Evolutionary conservation across 2,329 filamentous ascomycete species (phyloP).

Genomic region (Arthrobotrys sphaeroides): DNA sequence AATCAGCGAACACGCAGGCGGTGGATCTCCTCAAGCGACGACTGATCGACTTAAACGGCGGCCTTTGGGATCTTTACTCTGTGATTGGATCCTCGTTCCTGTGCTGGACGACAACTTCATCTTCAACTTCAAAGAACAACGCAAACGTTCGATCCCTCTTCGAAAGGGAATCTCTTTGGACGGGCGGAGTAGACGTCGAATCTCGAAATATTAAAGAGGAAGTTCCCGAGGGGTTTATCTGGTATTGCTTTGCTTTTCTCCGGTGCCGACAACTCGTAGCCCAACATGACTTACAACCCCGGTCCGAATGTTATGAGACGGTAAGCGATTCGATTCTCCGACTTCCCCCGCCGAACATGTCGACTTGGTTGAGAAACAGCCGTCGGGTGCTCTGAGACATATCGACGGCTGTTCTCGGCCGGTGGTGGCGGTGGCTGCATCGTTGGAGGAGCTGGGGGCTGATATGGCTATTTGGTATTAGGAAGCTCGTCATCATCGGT

Average conservation of each 20-base stretch:
- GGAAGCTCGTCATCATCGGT: conserved; percentile 96
- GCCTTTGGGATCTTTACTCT: conserved; percentile 20
- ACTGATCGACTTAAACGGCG: conserved; percentile 13
- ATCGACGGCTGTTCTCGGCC: neutral
- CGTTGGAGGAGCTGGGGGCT: conserved; percentile 23
- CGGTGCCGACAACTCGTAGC: neutral
- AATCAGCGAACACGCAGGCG: conserved; percentile 30
- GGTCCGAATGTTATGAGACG: conserved; percentile 72
- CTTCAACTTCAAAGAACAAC: conserved; percentile 26
- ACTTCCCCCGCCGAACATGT: too few relatives aligned
- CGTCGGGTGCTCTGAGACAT: neutral
- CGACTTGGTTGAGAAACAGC: neutral
- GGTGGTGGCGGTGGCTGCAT: too few relatives aligned
- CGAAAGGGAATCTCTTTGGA: neutral
- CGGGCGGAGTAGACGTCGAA: neutral
- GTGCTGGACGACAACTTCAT: conserved; percentile 14
- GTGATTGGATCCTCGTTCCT: conserved; percentile 22
- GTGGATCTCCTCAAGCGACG: conserved; percentile 2
- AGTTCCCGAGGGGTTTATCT: neutral
- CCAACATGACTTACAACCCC: conserved; percentile 64
- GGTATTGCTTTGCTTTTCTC: neutral
- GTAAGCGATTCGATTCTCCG: conserved; percentile 63
- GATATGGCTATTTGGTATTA: conserved; percentile 60
- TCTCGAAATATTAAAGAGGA: neutral
- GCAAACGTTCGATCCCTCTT: conserved; percentile 11